Percentiles rank a stretch among this genome's conserved stretches.
phyloP scores from a whole-genome alignment of 805 yeast genomes.

The Osmozyma mogii region DNA sequence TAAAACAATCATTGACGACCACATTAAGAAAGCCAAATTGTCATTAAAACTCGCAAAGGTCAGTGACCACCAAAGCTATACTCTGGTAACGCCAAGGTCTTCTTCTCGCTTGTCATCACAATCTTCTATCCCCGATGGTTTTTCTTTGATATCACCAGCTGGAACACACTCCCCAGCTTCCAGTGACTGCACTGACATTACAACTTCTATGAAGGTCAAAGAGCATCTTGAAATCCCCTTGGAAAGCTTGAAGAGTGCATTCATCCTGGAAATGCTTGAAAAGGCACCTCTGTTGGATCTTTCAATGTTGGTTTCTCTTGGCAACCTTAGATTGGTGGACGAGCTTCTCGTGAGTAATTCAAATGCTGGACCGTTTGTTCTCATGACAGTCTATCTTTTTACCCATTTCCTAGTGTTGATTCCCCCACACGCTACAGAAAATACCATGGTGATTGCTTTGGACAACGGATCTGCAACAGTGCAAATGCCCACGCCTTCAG shows the following conservation, averaged over 20 bases:
- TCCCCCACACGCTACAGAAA: conserved; percentile 5
- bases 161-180: conserved; percentile 17
- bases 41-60: no score
- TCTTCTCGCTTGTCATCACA: no score
- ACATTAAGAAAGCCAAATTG: no score
- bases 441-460: conserved; percentile 9
- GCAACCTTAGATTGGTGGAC: conserved; percentile 31
- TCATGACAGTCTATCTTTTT: conserved; percentile 23
- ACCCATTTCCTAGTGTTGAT: conserved; percentile 22
- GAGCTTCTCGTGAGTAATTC: conserved; percentile 16
- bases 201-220: conserved; percentile 12
- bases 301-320: conserved; percentile 22
- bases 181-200: conserved; percentile 12
- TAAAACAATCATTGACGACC: no score
- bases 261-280: conserved; percentile 22
- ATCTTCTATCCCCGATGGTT: no score
- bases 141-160: no score
- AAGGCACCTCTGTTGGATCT: conserved; percentile 17
- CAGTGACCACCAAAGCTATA: no score
- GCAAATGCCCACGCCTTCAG: conserved; percentile 18
- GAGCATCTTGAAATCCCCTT: conserved; percentile 14
- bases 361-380: conserved; percentile 5
- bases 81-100: no score
- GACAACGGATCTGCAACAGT: conserved; percentile 7
- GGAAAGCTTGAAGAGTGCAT: conserved; percentile 21